These are phyloP conservation scores for Pulveroboletus sp. DNA, from an alignment of 768 basidiomycete genomes.

Conservation along the genomic window DNA sequence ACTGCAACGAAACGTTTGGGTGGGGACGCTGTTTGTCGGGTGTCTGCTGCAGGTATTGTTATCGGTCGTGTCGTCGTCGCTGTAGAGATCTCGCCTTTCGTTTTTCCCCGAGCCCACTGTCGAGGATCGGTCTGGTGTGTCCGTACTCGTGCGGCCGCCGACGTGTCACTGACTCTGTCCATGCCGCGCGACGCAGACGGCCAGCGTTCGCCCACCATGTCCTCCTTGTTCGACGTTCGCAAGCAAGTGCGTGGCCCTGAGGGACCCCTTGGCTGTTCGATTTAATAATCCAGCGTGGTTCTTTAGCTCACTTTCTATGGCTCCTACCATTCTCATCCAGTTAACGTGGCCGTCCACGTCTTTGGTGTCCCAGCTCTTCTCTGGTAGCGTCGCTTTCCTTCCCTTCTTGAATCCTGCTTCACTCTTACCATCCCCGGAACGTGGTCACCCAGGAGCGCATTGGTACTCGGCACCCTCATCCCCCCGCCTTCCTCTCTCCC, in stretches of 20 bases:
- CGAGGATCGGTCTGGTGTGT: no score
- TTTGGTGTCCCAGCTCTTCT: slow-evolving; percentile 78
- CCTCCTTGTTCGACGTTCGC: slow-evolving; percentile 58
- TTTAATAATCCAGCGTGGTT: slow-evolving; percentile 3
- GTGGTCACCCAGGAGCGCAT: slow-evolving; percentile 47
- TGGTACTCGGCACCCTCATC: slow-evolving; percentile 47
- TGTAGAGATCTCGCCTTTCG: background rate
- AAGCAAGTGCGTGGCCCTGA: slow-evolving; percentile 50
- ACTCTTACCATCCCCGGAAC: slow-evolving; percentile 1
- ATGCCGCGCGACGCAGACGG: no score
- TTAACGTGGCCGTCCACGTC: slow-evolving; percentile 84
- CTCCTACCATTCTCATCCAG: slow-evolving; percentile 80
- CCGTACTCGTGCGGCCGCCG: no score
- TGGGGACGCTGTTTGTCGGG: no score
- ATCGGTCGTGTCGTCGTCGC: no score
- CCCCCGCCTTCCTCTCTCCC: slow-evolving; percentile 56
- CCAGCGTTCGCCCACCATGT: slow-evolving; percentile 22
- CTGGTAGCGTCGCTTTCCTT: slow-evolving; percentile 48
- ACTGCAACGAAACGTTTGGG: no score
- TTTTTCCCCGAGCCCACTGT: no score
- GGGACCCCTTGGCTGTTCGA: background rate
- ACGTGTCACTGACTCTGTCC: no score
- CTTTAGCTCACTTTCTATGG: slow-evolving; percentile 86
- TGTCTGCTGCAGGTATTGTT: no score
- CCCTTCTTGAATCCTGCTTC: slow-evolving; percentile 6